Percentiles rank a stretch among this genome's conserved stretches.
These are phyloP conservation scores for Przewalskia tangutica DNA, from an alignment of 257 asterid species.

Conservation along the genomic window DNA sequence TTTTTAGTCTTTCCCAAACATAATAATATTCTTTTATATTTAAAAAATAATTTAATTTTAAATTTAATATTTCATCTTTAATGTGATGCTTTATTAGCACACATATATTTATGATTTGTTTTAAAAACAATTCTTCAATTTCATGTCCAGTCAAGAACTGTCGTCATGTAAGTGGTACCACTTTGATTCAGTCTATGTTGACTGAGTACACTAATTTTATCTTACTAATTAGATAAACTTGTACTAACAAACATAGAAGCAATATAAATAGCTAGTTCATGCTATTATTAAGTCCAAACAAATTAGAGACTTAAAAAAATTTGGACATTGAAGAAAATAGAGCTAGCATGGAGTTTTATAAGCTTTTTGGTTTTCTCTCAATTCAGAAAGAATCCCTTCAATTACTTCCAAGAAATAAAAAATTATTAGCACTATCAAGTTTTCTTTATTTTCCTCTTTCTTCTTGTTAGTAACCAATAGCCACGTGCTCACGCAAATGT, in stretches of 20 bases:
- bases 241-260: neutral
- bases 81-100: no score
- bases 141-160: no score
- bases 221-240: neutral
- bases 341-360: neutral
- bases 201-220: neutral
- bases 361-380: constrained; percentile 6
- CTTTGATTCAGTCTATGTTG: neutral
- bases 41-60: no score
- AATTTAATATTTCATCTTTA: no score
- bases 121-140: no score
- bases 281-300: neutral
- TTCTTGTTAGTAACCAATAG: no score
- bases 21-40: no score
- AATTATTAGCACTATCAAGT: constrained; percentile 8
- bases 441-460: constrained; percentile 9
- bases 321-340: neutral
- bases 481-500: no score
- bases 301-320: neutral
- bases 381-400: constrained; percentile 21
- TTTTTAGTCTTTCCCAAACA: no score
- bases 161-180: no score
- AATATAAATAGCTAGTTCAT: neutral
- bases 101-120: no score
- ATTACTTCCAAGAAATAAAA: constrained; percentile 20